Base-by-base conservation (phyloP, 2,329 filamentous ascomycete species). In the Saccharata proteae region DNA sequence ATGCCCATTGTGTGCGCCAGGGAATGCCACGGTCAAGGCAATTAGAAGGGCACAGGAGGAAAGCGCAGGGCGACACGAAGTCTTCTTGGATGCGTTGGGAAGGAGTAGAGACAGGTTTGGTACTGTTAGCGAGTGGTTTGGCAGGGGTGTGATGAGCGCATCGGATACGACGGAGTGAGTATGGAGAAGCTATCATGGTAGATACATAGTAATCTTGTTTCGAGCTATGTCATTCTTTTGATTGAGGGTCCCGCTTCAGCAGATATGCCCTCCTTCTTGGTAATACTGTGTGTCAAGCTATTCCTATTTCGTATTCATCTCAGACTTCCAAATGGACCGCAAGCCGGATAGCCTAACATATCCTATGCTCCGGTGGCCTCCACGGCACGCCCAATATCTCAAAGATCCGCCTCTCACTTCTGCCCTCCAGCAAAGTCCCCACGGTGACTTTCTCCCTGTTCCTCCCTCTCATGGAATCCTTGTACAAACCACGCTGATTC, bases 61-160 rank as follows among this genome's bases (percentile, higher is more conserved):
- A 57, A 80, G 80, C 29, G 80, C 83, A 0, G 80, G 78, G 42
- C 72, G 84, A 47, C 86, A 96, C 58, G 88, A 94, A 44, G 58
- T 96, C 45, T 98, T 98, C 61, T 71, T 74, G 55, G 73, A 80
- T 37, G 84, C 85, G 43, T 57, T 98, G 41, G 74, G 74, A 47
- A 64, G 77, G 40, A 83, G 80, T 34, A 74, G 76, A 22, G 86
- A 93, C 55, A 70, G 81, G 31, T 94, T 96, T 54, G 80, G 74
- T n/a, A 88, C 84, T 2, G 72, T 96, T 34, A 83, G 84, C 38
- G 84, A 93, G 50, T 98, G 90, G 73, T 96, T 93, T 64, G 88
- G 86, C 1, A 65, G 86, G 35, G 88, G 90, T 1, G 85, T 96
- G 3, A 93, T 96, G 85, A 36, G 34, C 13, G 34, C 34, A 13